A percentile compares a stretch with the other conserved stretches of the same genome.
Evolutionary conservation across 306 rosid species (phyloP).

Genomic region (Cicer pinnatifidum): DNA sequence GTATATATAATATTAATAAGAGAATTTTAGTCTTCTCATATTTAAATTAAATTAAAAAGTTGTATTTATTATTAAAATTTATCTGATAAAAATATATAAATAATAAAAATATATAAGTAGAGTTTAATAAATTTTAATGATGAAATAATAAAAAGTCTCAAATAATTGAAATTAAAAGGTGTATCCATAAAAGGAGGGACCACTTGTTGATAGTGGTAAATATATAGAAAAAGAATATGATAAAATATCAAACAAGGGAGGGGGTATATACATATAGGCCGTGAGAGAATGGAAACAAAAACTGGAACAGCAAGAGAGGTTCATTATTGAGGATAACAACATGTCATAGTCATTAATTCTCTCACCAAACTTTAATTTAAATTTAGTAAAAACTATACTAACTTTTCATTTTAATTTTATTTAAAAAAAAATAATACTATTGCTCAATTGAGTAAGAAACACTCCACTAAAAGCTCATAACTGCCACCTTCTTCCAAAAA

Average conservation of each 20-base stretch:
- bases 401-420: neutral
- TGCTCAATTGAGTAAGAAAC: neutral
- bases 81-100: too few relatives aligned
- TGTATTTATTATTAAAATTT: too few relatives aligned
- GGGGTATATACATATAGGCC: neutral
- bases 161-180: neutral
- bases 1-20: too few relatives aligned
- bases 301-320: constrained; percentile 9
- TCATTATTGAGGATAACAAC: constrained; percentile 38
- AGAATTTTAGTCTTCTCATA: too few relatives aligned
- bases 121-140: too few relatives aligned
- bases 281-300: neutral
- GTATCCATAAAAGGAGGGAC: constrained; percentile 39
- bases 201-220: constrained; percentile 30
- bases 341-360: constrained; percentile 30
- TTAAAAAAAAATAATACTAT: neutral
- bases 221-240: neutral
- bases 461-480: neutral
- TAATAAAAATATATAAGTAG: too few relatives aligned
- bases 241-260: neutral
- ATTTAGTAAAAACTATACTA: neutral
- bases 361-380: constrained; percentile 53
- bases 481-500: neutral
- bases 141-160: too few relatives aligned
- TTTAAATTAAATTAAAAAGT: too few relatives aligned